These are phyloP conservation scores for Xylariaceae sp. DNA, from an alignment of 2,329 filamentous ascomycete genomes.

Conservation along the genomic window DNA sequence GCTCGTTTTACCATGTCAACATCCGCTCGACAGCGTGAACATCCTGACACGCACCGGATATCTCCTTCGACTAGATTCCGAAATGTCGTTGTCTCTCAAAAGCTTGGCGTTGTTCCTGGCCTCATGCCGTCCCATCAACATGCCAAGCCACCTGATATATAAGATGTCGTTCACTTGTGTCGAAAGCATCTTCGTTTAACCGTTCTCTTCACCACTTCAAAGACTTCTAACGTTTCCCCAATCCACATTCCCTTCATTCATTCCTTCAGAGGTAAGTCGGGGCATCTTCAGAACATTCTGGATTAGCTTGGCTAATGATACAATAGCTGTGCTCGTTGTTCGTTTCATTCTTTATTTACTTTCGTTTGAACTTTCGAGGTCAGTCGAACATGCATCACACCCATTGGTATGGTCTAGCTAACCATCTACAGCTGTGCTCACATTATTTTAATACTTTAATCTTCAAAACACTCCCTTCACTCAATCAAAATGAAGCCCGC, in stretches of 20 bases:
- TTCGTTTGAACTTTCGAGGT: slow-evolving; percentile 46
- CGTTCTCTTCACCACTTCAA: slow-evolving; percentile 39
- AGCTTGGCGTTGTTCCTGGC: slow-evolving; percentile 34
- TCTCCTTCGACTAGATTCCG: slow-evolving; percentile 42
- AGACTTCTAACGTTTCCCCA: slow-evolving; percentile 39
- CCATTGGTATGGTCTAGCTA: slow-evolving; percentile 14
- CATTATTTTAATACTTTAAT: slow-evolving; percentile 40
- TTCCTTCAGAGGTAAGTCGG: slow-evolving; percentile 50
- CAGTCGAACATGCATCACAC: slow-evolving; percentile 10
- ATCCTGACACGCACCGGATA: slow-evolving; percentile 47
- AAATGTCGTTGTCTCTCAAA: slow-evolving; percentile 34
- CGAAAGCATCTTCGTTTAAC: slow-evolving; percentile 25
- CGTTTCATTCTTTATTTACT: slow-evolving; percentile 47
- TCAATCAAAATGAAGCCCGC: slow-evolving; percentile 53
- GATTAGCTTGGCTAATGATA: slow-evolving; percentile 25
- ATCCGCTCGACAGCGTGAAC: slow-evolving; percentile 31
- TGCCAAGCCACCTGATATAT: slow-evolving; percentile 39
- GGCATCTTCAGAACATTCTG: neutral
- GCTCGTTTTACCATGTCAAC: slow-evolving; percentile 31
- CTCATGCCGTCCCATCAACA: slow-evolving; percentile 30
- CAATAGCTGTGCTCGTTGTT: slow-evolving; percentile 53
- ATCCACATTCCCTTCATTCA: slow-evolving; percentile 44
- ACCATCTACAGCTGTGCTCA: slow-evolving; percentile 48
- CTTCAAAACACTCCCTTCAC: slow-evolving; percentile 30
- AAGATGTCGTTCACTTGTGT: slow-evolving; percentile 36